Base-by-base conservation (phyloP, 371 early-diverging fungal genomes). In the Apophysomyces trapeziformis region DNA sequence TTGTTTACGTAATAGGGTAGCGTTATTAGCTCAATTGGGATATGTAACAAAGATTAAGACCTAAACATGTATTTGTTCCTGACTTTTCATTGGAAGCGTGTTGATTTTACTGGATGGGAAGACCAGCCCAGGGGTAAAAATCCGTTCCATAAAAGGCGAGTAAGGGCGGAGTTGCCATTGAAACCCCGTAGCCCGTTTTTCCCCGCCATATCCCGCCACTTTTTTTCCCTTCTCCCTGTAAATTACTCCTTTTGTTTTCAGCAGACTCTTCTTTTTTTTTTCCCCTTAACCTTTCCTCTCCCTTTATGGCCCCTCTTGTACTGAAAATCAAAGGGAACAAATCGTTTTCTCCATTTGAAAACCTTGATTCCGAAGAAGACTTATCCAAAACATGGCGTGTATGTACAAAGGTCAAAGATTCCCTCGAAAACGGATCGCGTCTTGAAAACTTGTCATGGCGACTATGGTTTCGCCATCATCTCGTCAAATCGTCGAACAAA, bases 371-470 rank as follows among this genome's bases (percentile, higher is more conserved):
- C 44, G 85, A 83, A 21, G 87, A 86, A 64, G 90, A 90, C 63
- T 68, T 90, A 8, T 84, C 86, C 18, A 80, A 79, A 54, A 85
- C 87, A 6, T 93, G 93, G 93, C 85, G 85, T 32, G 83, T 92
- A 18, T 89, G 88, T 74, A 88, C 91, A 38, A 90, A 92, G 74
- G 92, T 90, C 56, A 91, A 91, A 74, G 90, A 92, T 65, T 89
- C 92, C 14, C 74, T 93, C 9, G 90, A 89, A 64, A 87, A 92
- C 68, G 93, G 93, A 18, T 83, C 84, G 35, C 78, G 93, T 26
- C 74, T 92, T 39, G 93, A 92, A 71, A 93, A 93, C 73, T 78
- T 93, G 69, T 86, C 90, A 7, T 93, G 93, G 93, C 76, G 93
- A 47, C 76, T 92, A 47, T 90, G 91, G 92, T 86, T 89, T 61